These are phyloP conservation scores for Pistacia vera DNA, from an alignment of 345 rosid species.

Conservation along the genomic window DNA sequence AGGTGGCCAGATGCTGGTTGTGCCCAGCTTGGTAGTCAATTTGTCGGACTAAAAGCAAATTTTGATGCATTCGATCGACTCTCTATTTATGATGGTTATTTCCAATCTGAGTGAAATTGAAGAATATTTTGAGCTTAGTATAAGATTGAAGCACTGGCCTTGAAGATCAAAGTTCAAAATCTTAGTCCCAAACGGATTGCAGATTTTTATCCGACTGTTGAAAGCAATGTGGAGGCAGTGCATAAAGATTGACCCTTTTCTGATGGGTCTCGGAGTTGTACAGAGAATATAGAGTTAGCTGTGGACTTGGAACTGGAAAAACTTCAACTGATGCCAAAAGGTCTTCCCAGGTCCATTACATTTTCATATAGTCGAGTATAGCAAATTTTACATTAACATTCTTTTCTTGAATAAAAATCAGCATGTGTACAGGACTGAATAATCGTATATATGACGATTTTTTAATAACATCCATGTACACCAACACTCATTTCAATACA, in stretches of 20 bases:
- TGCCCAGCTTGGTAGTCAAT: slow-evolving; percentile 77
- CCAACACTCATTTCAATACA: neutral
- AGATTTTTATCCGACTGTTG: neutral
- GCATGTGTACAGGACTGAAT: neutral
- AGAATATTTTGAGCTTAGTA: neutral
- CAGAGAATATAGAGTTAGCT: slow-evolving; percentile 30
- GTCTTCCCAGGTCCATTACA: slow-evolving; percentile 4
- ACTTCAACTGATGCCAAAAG: slow-evolving; percentile 1
- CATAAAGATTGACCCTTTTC: slow-evolving; percentile 31
- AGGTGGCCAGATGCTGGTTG: slow-evolving; percentile 93
- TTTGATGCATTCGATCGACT: slow-evolving; percentile 87
- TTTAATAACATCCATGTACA: neutral
- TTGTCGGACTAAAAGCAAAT: slow-evolving; percentile 81
- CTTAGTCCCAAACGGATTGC: neutral
- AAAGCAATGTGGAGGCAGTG: slow-evolving; percentile 2
- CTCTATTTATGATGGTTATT: slow-evolving; percentile 74
- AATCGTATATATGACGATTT: neutral
- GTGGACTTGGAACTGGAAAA: slow-evolving; percentile 12
- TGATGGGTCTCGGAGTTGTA: slow-evolving; percentile 27
- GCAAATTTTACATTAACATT: slow-evolving; percentile 10
- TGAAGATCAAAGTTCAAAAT: neutral
- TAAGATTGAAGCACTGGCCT: neutral
- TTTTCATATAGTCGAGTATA: neutral
- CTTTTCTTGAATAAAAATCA: slow-evolving; percentile 15
- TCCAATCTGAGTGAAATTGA: slow-evolving; percentile 50